Evolutionary conservation across 2,329 filamentous ascomycete species (phyloP).

Genomic region (Diplodia scrobiculata): DNA sequence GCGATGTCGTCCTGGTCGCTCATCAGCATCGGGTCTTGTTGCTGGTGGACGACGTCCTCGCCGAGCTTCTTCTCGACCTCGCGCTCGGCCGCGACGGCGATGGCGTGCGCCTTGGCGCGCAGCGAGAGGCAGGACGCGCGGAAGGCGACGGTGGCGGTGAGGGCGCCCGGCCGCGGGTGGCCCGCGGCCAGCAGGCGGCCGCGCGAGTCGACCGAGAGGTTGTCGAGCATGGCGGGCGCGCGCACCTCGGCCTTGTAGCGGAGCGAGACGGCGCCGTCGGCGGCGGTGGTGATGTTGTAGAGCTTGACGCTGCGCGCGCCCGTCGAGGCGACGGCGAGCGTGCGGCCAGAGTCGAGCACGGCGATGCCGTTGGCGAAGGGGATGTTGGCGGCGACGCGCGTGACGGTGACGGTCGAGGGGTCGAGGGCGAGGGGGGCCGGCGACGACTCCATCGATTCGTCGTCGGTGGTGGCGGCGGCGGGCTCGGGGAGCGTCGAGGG

Average conservation of each 20-base stretch:
- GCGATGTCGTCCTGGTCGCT: conserved; percentile 27
- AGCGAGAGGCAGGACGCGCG: conserved; percentile 15
- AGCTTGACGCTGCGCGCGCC: conserved; percentile 42
- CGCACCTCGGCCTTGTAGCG: conserved; percentile 31
- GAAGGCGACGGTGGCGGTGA: conserved; percentile 30
- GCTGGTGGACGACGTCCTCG: conserved; percentile 1
- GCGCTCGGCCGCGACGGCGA: not conserved
- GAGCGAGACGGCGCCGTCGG: conserved; percentile 29
- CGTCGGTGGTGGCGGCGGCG: not conserved
- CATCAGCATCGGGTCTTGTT: conserved; percentile 6
- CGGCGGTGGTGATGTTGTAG: conserved; percentile 35
- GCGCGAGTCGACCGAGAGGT: conserved; percentile 43
- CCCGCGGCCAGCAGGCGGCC: conserved; percentile 49
- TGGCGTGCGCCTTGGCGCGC: conserved; percentile 30
- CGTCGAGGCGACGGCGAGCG: conserved; percentile 46
- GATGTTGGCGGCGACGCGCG: conserved; percentile 32
- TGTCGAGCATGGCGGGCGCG: conserved; percentile 45
- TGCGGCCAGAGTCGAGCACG: conserved; percentile 40
- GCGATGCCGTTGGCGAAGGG: conserved; percentile 50
- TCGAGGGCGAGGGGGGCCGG: not conserved
- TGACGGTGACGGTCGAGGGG: not conserved
- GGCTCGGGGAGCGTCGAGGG: conserved; percentile 16
- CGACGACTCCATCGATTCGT: conserved; percentile 25
- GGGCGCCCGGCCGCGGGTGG: conserved; percentile 43
- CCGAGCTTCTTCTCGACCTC: conserved; percentile 25